phyloP scores from a whole-genome alignment of 768 basidiomycete genomes.

The Macrolepiota albuminosa region DNA sequence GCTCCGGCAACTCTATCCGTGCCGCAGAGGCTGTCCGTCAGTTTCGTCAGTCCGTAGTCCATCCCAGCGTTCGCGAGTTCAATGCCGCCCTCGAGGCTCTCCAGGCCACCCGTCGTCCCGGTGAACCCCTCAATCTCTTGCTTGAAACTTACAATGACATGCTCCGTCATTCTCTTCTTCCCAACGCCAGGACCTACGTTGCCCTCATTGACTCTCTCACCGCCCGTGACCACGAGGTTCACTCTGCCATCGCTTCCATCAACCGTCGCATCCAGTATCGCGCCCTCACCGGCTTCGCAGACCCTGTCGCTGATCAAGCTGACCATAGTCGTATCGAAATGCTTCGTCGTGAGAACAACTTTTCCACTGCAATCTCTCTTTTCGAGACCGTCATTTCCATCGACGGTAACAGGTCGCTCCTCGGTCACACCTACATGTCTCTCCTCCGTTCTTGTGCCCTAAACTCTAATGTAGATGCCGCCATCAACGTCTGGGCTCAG shows the following conservation, averaged over 20 bases:
- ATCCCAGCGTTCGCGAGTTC: conserved; percentile 47
- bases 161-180: conserved; percentile 54
- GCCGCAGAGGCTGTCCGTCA: conserved; percentile 32
- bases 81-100: conserved; percentile 61
- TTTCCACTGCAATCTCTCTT: conserved; percentile 63
- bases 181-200: conserved; percentile 59
- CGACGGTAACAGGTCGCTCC: conserved; percentile 26
- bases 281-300: conserved; percentile 21
- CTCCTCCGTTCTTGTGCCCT: conserved; percentile 61
- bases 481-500: conserved; percentile 61
- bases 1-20: conserved; percentile 18
- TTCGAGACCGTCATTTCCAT: conserved; percentile 56
- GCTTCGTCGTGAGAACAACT: conserved; percentile 63
- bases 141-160: conserved; percentile 71
- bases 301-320: conserved; percentile 14
- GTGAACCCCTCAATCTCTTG: conserved; percentile 52
- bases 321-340: conserved; percentile 36
- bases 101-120: conserved; percentile 35
- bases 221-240: conserved; percentile 63
- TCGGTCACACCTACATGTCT: conserved; percentile 36
- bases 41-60: conserved; percentile 23
- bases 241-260: conserved; percentile 36
- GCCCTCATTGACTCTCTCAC: conserved; percentile 58
- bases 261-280: conserved; percentile 36
- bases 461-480: conserved; percentile 52